phyloP scores from a whole-genome alignment of 805 yeast species.

The Starmerella scarabaei region DNA sequence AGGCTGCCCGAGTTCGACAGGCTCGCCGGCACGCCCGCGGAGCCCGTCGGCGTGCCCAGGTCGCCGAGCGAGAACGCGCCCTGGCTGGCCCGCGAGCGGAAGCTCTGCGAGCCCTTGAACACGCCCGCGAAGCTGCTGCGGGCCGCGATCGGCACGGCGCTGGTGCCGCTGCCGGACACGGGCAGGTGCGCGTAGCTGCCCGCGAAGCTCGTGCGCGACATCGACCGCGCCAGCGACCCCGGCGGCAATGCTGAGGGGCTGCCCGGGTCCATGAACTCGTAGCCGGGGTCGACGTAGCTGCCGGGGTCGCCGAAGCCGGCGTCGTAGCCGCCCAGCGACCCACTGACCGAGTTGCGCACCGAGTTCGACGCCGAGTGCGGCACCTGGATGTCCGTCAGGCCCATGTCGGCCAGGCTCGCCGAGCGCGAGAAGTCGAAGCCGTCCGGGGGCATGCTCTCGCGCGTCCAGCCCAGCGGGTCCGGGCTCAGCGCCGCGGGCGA shows the following conservation, averaged over 20 bases:
- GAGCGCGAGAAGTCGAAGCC: not conserved
- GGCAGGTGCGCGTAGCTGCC: conserved; percentile 5
- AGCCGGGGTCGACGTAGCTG: not conserved
- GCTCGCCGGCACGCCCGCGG: no score
- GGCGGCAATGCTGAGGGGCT: conserved; percentile 18
- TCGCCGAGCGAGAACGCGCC: conserved; percentile 6
- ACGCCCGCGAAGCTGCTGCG: conserved; percentile 8
- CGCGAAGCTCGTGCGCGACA: conserved; percentile 11
- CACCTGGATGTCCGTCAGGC: not conserved
- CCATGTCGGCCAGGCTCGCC: not conserved
- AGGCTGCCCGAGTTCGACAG: no score
- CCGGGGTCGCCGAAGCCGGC: not conserved
- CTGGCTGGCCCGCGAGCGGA: conserved; percentile 10
- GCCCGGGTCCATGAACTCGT: conserved; percentile 13
- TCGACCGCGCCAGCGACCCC: not conserved
- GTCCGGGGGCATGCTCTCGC: not conserved
- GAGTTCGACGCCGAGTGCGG: not conserved
- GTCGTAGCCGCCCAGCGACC: no score
- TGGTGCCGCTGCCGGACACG: conserved; percentile 3
- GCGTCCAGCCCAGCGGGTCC: not conserved
- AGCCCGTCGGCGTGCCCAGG: no score
- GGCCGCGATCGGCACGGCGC: conserved; percentile 17
- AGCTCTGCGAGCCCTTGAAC: conserved; percentile 16
- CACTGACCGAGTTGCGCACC: not conserved
- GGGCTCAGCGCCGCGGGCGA: not conserved